Percentiles rank a stretch among this genome's conserved stretches.
Conservation (phyloP, 768 basidiomycete species). For the Termitomyces titanicus region DNA sequence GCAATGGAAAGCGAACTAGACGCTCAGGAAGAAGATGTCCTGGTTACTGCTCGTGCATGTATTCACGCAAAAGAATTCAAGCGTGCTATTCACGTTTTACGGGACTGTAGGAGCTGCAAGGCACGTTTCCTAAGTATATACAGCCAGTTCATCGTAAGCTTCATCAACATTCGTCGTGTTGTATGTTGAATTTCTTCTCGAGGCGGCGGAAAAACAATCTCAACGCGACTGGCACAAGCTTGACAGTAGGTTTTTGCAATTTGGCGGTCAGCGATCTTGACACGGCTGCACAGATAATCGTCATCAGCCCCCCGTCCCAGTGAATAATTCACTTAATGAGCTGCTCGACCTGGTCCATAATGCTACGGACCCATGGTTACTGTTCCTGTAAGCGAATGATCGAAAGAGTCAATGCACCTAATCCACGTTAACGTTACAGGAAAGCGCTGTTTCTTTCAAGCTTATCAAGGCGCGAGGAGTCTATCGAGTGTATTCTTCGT, state of each 20-base stretch:
- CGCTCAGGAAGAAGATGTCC: conserved; percentile 64
- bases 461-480: conserved; percentile 76
- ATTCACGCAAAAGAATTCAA: conserved; percentile 77
- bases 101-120: conserved; percentile 63
- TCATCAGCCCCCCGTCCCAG: conserved; percentile 62
- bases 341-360: conserved; percentile 59
- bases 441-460: conserved; percentile 82
- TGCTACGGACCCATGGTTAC: conserved; percentile 71
- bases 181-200: conserved; percentile 1
- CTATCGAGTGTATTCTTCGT: conserved; percentile 74
- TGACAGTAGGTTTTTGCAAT: conserved; percentile 49
- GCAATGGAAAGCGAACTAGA: conserved; percentile 45
- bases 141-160: conserved; percentile 79
- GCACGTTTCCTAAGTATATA: conserved; percentile 78
- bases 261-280: not conserved
- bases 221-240: conserved; percentile 84
- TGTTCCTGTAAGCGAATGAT: conserved; percentile 65
- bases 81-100: conserved; percentile 64
- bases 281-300: conserved; percentile 49
- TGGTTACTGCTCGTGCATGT: conserved; percentile 67
- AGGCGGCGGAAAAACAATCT: conserved; percentile 84
- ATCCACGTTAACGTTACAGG: conserved; percentile 34
- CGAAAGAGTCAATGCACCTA: not conserved
- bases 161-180: conserved; percentile 4
- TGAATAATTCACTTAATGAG: conserved; percentile 54